Base-by-base conservation (phyloP, 352 stramenopile genomes). In the Blastocystis sp. region DNA sequence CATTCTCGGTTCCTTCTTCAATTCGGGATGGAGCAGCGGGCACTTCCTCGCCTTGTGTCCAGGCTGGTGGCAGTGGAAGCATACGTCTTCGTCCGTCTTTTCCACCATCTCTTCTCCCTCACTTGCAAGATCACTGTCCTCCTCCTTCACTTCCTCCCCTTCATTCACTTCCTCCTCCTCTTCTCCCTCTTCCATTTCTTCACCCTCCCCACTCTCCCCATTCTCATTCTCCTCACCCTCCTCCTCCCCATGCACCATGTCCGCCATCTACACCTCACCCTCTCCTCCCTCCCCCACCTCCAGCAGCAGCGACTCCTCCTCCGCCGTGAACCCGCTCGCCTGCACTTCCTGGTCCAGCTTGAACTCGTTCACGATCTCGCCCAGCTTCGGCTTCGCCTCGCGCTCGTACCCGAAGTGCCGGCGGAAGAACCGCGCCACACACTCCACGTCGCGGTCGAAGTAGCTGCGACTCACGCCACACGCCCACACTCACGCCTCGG, bases 361-460 rank as follows among this genome's bases (percentile, higher is more conserved):
- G 76, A 76, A 77, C 66, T 61, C 84, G 38, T 45, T 82, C 48
- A 17, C 40, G 24, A 88, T 57, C 1, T 76, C 65, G 34, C 77
- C 59, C 54, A 92, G 92, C n/a, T 87, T 76, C 28, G 89, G 79
- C 52, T 89, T 89, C 3, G 87, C 42, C 62, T 4, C 24, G 9
- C 64, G 45, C 24, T 82, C 69, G 52, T 89, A 89, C 34, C 89
- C 88, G 79, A 94, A 94, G 90, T 93, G 96, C 92, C 90, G 96
- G 90, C 69, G 93, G 93, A 98, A 98, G 90, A 98, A 98, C 87
- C 97, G 97, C 3, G 97, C 92, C 3, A 98, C 90, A n/a, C 95
- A 95, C 28, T 95, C 91, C 2, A 99, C 95, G 92, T 99, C 97
- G 59, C 96, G 91, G 89, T 97, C 91, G 88, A 97, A 97, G 21